Evolutionary conservation across 768 basidiomycete species (phyloP).

Genomic region (Mycena maculata): DNA sequence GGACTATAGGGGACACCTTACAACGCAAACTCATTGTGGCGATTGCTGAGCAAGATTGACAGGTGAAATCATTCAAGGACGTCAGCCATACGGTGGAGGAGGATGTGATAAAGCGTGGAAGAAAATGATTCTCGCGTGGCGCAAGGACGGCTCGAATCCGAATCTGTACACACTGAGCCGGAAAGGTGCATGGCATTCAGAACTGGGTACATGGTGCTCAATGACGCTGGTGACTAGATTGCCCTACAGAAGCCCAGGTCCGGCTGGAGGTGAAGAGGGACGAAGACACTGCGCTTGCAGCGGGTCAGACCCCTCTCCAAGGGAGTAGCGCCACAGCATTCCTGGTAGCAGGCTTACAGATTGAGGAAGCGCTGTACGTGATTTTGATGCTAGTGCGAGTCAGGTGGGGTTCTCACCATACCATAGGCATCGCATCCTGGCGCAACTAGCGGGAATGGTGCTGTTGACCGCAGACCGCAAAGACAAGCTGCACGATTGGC

Average conservation of each 20-base stretch:
- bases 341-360: slow-evolving; percentile 19
- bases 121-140: no score
- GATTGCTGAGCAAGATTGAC: no score
- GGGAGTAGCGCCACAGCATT: slow-evolving; percentile 1
- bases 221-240: no score
- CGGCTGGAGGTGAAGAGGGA: background rate
- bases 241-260: background rate
- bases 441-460: background rate
- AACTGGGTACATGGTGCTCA: background rate
- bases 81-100: no score
- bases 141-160: background rate
- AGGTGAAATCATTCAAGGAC: no score
- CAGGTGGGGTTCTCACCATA: background rate
- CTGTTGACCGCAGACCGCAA: slow-evolving; percentile 12
- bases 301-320: background rate
- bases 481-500: slow-evolving; percentile 22
- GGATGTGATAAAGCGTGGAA: no score
- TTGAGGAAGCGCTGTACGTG: slow-evolving; percentile 31
- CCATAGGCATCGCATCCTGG: background rate
- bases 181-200: background rate
- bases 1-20: no score
- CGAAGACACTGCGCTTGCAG: background rate
- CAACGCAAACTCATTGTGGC: no score
- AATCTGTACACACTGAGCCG: slow-evolving; percentile 5
- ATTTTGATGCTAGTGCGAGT: no score